These are phyloP conservation scores for Ceratobasidium sp. DNA, from an alignment of 1,284 basidiomycete genomes.

Conservation along the genomic window DNA sequence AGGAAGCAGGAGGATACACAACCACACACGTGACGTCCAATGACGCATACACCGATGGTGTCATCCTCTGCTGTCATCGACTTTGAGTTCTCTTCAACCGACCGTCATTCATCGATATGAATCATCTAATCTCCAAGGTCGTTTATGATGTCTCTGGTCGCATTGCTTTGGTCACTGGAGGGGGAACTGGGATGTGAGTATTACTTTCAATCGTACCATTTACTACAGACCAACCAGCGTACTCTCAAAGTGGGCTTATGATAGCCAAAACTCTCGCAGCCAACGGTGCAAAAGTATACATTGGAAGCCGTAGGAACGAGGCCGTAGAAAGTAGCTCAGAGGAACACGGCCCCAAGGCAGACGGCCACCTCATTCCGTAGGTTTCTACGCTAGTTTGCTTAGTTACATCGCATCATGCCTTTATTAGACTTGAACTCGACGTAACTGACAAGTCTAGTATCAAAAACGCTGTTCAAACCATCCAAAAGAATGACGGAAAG, in stretches of 20 bases:
- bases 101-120: not conserved
- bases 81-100: not conserved
- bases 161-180: conserved; percentile 40
- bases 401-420: not conserved
- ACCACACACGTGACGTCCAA: not conserved
- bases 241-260: conserved; percentile 68
- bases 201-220: not conserved
- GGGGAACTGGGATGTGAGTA: conserved; percentile 39
- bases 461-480: conserved; percentile 57
- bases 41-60: conserved; percentile 3
- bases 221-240: not conserved
- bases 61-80: not conserved
- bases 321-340: conserved; percentile 63
- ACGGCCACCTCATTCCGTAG: conserved; percentile 64
- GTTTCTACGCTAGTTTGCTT: conserved; percentile 44
- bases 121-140: conserved; percentile 12
- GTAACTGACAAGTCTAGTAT: conserved; percentile 75
- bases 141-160: conserved; percentile 33
- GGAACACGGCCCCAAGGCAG: conserved; percentile 40
- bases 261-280: conserved; percentile 76
- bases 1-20: too few species aligned
- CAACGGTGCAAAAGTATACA: conserved; percentile 85
- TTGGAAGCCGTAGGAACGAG: conserved; percentile 69
- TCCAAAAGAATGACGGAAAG: conserved; percentile 66
- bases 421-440: conserved; percentile 68